These are phyloP conservation scores for Theobroma grandiflorum DNA, from an alignment of 441 rosid species.

Conservation along the genomic window DNA sequence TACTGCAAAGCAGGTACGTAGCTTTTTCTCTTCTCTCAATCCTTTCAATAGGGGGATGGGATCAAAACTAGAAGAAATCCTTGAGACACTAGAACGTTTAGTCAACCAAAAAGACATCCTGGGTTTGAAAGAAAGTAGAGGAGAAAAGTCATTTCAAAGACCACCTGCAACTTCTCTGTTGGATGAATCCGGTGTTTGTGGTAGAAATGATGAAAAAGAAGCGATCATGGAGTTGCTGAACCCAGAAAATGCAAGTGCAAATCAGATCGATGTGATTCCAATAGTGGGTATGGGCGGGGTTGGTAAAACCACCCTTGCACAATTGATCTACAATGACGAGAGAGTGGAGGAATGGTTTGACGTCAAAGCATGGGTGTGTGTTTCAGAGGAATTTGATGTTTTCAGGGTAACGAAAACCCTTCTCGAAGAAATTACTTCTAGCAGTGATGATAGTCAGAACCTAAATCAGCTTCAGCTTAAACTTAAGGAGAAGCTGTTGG, in stretches of 20 bases:
- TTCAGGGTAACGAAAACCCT: background rate
- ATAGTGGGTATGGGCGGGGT: background rate
- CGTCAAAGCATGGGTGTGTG: constrained; percentile 8
- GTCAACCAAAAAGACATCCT: background rate
- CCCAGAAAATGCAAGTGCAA: background rate
- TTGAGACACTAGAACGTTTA: background rate
- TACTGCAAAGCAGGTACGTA: background rate
- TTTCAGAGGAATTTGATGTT: background rate
- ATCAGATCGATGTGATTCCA: constrained; percentile 4
- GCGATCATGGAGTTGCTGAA: background rate
- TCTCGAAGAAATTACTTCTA: background rate
- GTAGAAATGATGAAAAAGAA: background rate
- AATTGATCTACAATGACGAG: background rate
- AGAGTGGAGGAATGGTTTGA: constrained; percentile 9
- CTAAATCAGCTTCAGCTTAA: background rate
- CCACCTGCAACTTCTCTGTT: background rate
- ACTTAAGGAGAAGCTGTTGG: background rate
- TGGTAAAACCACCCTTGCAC: background rate
- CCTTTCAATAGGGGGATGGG: background rate
- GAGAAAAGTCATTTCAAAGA: background rate
- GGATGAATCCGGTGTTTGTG: constrained; percentile 12
- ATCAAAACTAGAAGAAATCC: background rate
- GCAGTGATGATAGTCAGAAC: background rate
- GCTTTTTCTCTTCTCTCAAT: background rate
- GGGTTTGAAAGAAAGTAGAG: background rate